phyloP scores from a whole-genome alignment of 1,139 yeast species.

The Candida labiduridarum region DNA sequence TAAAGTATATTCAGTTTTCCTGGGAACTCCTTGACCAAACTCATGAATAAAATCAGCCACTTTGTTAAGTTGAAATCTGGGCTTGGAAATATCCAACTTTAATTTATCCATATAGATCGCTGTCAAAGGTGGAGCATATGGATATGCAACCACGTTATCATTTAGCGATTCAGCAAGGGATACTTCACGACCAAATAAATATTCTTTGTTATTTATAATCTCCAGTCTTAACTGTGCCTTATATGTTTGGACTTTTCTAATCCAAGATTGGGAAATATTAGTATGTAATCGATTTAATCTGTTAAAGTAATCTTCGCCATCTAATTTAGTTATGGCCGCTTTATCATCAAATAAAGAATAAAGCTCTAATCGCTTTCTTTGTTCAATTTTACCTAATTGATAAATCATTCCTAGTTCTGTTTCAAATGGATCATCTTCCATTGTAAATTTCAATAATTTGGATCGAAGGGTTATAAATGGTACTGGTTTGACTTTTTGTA shows the following conservation, averaged over 20 bases:
- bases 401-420: constrained; percentile 71
- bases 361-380: constrained; percentile 63
- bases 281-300: constrained; percentile 19
- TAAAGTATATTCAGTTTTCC: constrained; percentile 66
- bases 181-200: constrained; percentile 47
- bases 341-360: constrained; percentile 51
- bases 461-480: constrained; percentile 59
- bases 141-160: constrained; percentile 58
- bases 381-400: constrained; percentile 77
- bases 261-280: constrained; percentile 41
- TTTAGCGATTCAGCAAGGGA: constrained; percentile 49
- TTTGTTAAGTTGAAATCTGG: constrained; percentile 55
- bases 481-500: constrained; percentile 46
- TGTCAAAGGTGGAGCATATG: constrained; percentile 66
- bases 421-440: constrained; percentile 91
- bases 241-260: constrained; percentile 53
- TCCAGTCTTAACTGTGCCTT: constrained; percentile 44
- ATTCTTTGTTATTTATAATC: constrained; percentile 53
- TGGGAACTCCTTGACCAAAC: constrained; percentile 84
- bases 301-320: constrained; percentile 12
- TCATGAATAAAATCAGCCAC: constrained; percentile 64
- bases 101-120: constrained; percentile 57
- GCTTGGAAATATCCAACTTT: constrained; percentile 55
- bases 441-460: constrained; percentile 45
- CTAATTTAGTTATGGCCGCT: constrained; percentile 8